Base-by-base conservation (phyloP, 2,329 filamentous ascomycete genomes). In the Proliferodiscus dingleyae region DNA sequence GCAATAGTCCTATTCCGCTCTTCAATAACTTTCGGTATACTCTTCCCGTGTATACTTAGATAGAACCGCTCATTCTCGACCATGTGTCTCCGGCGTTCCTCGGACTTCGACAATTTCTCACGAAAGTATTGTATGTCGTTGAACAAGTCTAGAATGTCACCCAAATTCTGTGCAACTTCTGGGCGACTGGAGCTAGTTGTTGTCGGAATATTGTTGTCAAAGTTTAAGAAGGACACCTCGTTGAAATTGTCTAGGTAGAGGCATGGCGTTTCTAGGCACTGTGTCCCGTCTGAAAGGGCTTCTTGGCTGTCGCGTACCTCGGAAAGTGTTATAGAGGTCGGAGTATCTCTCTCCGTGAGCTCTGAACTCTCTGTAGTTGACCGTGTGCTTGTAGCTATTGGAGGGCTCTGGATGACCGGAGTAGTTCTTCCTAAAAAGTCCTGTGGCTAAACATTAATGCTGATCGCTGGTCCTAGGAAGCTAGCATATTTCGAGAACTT, bases 91-190 rank as follows among this genome's bases (percentile, higher is more conserved):
- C 29, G 28, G 30, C 28, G 21, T 15, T 42, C 28, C 28, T 42
- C 39, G 9, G 39, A 42, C 10, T 42, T 19, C 29, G 19, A 42
- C 39, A n/a, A 42, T 32, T 33, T 42, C 15, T 42, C 19, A 19
- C 39, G 39, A n/a, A 32, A 42, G 29, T 42, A 33, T 28, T 32
- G 15, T 11, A 32, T 42, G 39, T 42, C 39, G 33, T 33, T 42
- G 28, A 42, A 33, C 24, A 42, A 28, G n/a, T 42, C 39, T 19
- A 24, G 39, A 18, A 32, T 16, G 24, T 42, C 26, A 32, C 10
- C 33, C 26, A n/a, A 18, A 42, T 33, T 18, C 23, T 13, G 39
- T 16, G 33, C 23, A 33, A 18, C 10, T 16, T 19, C 11, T 42
- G 30, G 26, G 7, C 26, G 39, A 42, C 30, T 15, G 16, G 30